Base-by-base conservation (phyloP, 1,139 yeast genomes). In the Candida frijolesensis region DNA sequence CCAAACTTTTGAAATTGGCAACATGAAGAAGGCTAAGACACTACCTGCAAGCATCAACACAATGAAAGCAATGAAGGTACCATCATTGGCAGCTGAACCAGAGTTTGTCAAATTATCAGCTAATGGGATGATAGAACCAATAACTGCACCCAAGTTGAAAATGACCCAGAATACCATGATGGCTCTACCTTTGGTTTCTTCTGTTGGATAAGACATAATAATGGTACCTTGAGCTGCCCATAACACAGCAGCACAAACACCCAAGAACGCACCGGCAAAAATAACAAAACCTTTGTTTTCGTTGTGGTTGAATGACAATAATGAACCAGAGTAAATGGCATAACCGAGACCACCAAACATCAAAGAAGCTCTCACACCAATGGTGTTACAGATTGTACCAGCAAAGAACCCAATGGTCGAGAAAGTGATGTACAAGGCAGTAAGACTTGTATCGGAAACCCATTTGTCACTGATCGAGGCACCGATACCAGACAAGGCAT, bases 201-300 rank as follows among this genome's bases (percentile, higher is more conserved):
- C 87, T n/a, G 80, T 64, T 5, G 87, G 82, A 56, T 83, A 83
- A 15, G 83, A 70, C 75, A 83, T 76, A 58, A 82, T 76, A 45
- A 83, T 74, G 42, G 80, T 70, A 51, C 85, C 85, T 62, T 82
- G 87, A 38, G 84, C 85, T 42, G 84, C 78, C 87, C 87, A 83
- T 45, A 82, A 71, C 49, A 73, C 65, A 34, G 81, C 70, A 5
- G 87, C 87, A 64, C 84, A 78, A 30, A 80, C 54, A 61, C 87
- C 87, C 54, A 83, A 72, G 60, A 75, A 75, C 15, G 85, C 87
- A 51, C 86, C 85, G 14, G 85, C 76, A 53, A 80, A 79, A 49
- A 82, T 76, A 49, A 80, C 82, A 61, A 80, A 83, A 2, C 83
- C 86, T 40, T 65, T 66, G 58, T 81, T 81, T 53, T 70, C 63